These are phyloP conservation scores for Cryptosporidium ubiquitum DNA, from an alignment of 169 alveolate species.

Conservation along the genomic window DNA sequence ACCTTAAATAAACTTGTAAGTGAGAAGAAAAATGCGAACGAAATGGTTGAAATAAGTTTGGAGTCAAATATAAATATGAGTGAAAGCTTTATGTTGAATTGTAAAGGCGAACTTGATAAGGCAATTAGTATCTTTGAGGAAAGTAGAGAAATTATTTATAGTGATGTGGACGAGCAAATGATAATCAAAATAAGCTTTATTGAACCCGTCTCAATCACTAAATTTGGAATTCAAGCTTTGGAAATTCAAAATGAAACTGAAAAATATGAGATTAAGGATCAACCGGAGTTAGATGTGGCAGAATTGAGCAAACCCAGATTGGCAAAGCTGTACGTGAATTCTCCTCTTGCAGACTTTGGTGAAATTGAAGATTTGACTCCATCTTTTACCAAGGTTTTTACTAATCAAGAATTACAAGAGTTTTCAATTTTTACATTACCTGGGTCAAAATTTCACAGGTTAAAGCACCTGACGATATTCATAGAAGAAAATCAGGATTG, in stretches of 20 bases:
- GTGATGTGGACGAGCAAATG: conserved; percentile 67
- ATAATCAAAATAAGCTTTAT: conserved; percentile 46
- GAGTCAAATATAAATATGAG: conserved; percentile 32
- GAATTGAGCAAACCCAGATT: conserved; percentile 20
- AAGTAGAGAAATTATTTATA: conserved; percentile 1
- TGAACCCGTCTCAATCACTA: conserved; percentile 43
- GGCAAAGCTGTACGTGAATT: conserved; percentile 45
- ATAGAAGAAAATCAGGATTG: conserved; percentile 60
- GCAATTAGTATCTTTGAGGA: conserved; percentile 18
- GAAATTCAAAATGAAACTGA: background rate
- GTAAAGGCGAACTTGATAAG: conserved; percentile 34
- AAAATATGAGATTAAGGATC: background rate
- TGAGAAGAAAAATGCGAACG: conserved; percentile 21
- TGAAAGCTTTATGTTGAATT: conserved; percentile 56
- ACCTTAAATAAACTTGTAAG: conserved; percentile 5
- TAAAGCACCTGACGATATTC: conserved; percentile 56
- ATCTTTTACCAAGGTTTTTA: conserved; percentile 18
- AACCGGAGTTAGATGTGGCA: background rate
- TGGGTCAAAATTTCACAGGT: conserved; percentile 63
- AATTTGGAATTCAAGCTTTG: conserved; percentile 48
- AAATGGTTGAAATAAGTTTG: conserved; percentile 17
- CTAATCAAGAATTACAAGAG: conserved; percentile 10
- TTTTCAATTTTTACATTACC: conserved; percentile 13
- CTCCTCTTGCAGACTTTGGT: conserved; percentile 45
- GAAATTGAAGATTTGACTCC: conserved; percentile 71